Conservation (phyloP, 768 basidiomycete genomes). For the Tricholoma furcatifolium region DNA sequence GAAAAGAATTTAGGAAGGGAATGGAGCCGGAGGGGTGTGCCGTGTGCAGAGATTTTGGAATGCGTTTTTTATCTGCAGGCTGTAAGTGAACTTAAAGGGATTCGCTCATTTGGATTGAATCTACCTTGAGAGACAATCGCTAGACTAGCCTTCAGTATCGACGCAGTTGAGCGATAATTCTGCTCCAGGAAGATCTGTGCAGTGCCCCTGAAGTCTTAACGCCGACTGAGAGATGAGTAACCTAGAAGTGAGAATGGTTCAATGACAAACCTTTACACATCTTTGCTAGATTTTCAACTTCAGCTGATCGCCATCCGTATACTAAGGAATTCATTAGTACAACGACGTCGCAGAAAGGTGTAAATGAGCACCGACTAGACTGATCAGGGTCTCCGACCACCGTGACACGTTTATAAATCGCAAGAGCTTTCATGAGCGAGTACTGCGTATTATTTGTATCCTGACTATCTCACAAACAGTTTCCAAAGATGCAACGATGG, state of each 20-base stretch:
- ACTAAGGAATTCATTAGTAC: slow-evolving; percentile 36
- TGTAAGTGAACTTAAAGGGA: neutral
- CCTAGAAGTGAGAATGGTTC: too few species aligned
- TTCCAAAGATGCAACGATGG: too few species aligned
- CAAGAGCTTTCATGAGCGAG: slow-evolving; percentile 71
- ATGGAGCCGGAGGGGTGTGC: slow-evolving; percentile 60
- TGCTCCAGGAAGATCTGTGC: slow-evolving; percentile 76
- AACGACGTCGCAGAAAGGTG: neutral
- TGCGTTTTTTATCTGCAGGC: slow-evolving; percentile 64
- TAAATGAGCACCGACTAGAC: slow-evolving; percentile 51
- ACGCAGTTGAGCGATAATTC: slow-evolving; percentile 83
- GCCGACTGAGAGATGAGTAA: neutral
- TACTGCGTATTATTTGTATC: slow-evolving; percentile 86
- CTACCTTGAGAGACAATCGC: slow-evolving; percentile 83
- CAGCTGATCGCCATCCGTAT: slow-evolving; percentile 86
- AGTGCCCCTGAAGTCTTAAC: slow-evolving; percentile 61
- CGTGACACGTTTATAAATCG: slow-evolving; percentile 55
- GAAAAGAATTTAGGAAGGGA: slow-evolving; percentile 56
- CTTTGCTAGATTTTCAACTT: slow-evolving; percentile 68
- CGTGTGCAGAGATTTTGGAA: slow-evolving; percentile 71
- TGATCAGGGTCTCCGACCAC: slow-evolving; percentile 93
- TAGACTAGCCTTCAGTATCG: slow-evolving; percentile 69
- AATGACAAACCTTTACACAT: slow-evolving; percentile 58
- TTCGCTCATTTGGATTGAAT: slow-evolving; percentile 2
- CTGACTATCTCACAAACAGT: slow-evolving; percentile 39